Percentiles rank a stretch among this genome's conserved stretches.
Conservation (phyloP, 2,329 filamentous ascomycete species). For the Penicillium sumatraense region DNA sequence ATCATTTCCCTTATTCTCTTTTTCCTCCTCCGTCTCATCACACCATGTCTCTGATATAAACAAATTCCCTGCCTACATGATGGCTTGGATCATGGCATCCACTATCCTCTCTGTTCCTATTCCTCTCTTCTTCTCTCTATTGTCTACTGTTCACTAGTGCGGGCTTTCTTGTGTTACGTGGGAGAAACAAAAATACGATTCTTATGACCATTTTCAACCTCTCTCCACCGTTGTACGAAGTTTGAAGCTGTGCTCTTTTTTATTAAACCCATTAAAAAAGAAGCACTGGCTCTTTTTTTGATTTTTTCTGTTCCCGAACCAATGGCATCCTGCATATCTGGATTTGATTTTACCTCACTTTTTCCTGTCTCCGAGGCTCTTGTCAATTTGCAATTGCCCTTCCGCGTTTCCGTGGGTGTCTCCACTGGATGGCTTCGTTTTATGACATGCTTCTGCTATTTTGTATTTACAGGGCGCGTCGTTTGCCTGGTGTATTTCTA, state of each 20-base stretch:
- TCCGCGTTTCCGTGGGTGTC: no score
- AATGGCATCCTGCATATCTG: no score
- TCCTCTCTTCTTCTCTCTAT: background rate
- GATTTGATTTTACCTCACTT: background rate
- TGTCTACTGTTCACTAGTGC: background rate
- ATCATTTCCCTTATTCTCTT: conserved; percentile 4
- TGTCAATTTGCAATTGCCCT: no score
- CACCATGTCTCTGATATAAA: background rate
- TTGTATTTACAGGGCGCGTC: no score
- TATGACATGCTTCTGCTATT: no score
- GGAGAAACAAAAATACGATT: conserved; percentile 30
- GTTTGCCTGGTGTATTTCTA: no score
- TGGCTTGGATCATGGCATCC: no score
- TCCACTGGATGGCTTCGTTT: no score
- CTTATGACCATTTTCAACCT: conserved; percentile 21
- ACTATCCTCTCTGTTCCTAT: background rate
- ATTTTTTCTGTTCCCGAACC: no score
- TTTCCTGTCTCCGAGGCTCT: no score
- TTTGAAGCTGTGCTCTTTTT: conserved; percentile 6
- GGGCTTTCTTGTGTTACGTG: conserved; percentile 16
- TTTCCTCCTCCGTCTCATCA: background rate
- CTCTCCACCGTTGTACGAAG: conserved; percentile 7
- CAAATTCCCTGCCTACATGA: background rate
- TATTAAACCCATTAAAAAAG: background rate
- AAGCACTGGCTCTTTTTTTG: no score